Percentiles rank a stretch among this genome's conserved stretches.
phyloP scores from a whole-genome alignment of 768 basidiomycete species.

The Kwoniella newhampshirensis region DNA sequence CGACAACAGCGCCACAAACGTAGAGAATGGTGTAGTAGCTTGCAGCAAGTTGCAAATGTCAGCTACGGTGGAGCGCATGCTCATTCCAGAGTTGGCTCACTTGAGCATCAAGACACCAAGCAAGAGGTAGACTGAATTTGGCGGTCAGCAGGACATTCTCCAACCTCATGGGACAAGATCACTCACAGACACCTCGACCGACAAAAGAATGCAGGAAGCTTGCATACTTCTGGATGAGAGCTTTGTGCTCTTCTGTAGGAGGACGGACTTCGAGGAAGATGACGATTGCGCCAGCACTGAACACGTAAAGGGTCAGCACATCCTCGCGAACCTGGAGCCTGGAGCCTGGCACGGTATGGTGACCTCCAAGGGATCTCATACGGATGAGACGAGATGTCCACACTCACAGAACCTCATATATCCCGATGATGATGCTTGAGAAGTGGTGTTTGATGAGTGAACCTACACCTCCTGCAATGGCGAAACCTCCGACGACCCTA shows the following conservation, averaged over 20 bases:
- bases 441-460: slow-evolving; percentile 50
- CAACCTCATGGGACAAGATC: not conserved
- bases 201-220: slow-evolving; percentile 53
- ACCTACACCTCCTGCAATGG: slow-evolving; percentile 48
- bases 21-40: slow-evolving; percentile 53
- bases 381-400: too few relatives aligned
- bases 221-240: slow-evolving; percentile 50
- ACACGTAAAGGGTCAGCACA: not conserved
- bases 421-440: slow-evolving; percentile 52
- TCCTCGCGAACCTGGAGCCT: too few relatives aligned
- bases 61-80: not conserved
- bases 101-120: slow-evolving; percentile 52
- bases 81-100: slow-evolving; percentile 28
- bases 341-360: too few relatives aligned
- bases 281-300: slow-evolving; percentile 44
- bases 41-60: not conserved
- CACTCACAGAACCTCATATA: slow-evolving; percentile 51
- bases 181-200: slow-evolving; percentile 54
- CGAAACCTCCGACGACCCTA: slow-evolving; percentile 48
- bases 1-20: slow-evolving; percentile 50
- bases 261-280: slow-evolving; percentile 50
- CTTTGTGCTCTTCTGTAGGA: slow-evolving; percentile 51
- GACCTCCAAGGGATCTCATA: too few relatives aligned
- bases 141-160: slow-evolving; percentile 4
- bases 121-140: slow-evolving; percentile 42